Conservation (phyloP, 352 stramenopile species). For the Globisporangium perplexum region DNA sequence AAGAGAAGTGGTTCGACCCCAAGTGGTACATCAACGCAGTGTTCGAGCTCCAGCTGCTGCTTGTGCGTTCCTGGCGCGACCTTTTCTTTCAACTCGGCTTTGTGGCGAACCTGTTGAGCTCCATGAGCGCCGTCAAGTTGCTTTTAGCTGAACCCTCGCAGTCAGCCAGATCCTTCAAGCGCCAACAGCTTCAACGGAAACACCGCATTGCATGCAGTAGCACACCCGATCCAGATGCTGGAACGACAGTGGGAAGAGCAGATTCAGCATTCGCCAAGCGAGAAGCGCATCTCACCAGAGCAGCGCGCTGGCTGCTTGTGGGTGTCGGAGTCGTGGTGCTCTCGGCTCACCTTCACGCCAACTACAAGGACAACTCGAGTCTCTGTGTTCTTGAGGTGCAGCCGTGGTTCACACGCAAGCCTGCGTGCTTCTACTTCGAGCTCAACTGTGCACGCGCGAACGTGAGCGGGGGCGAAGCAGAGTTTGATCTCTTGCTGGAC, state of each 20-base stretch:
- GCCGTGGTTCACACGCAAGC: conserved; percentile 20
- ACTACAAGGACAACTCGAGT: neutral
- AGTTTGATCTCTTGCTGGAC: conserved; percentile 15
- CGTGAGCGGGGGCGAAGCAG: conserved; percentile 4
- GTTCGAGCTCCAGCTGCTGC: conserved; percentile 13
- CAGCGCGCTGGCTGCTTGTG: conserved; percentile 12
- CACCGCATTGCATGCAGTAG: neutral
- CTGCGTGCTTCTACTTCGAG: conserved; percentile 24
- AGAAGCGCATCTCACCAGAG: neutral
- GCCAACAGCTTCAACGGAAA: neutral
- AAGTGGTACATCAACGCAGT: conserved; percentile 23
- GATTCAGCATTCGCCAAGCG: no score
- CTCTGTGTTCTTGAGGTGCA: conserved; percentile 24
- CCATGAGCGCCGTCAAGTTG: conserved; percentile 29
- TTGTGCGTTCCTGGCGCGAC: conserved; percentile 30
- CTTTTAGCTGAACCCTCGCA: conserved; percentile 10
- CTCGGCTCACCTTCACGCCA: conserved; percentile 13
- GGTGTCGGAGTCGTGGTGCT: conserved; percentile 12
- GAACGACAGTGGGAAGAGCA: no score
- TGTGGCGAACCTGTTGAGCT: conserved; percentile 23
- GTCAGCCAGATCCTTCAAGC: neutral
- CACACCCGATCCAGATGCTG: no score
- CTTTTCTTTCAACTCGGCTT: conserved; percentile 28
- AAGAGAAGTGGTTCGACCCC: conserved; percentile 16
- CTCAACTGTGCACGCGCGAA: conserved; percentile 16